Conservation (phyloP, 192 early-diverging fungal species). For the Rhizoclosmatium sp. region DNA sequence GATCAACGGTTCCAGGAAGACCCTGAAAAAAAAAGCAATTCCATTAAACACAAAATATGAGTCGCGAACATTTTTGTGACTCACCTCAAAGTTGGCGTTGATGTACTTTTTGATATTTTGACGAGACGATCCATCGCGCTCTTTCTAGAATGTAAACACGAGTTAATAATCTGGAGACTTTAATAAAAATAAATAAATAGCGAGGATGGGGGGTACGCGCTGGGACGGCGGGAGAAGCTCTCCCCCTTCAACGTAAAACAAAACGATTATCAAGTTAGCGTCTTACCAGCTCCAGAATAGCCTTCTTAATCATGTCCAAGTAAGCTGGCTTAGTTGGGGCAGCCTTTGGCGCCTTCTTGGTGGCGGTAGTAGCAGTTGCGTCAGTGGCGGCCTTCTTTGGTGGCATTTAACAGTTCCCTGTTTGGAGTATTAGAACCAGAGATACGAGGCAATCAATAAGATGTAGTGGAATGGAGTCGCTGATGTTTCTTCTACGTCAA, state of each 20-base stretch:
- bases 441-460: no score
- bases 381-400: no score
- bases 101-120: slow-evolving; percentile 85
- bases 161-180: neutral
- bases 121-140: slow-evolving; percentile 69
- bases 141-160: slow-evolving; percentile 13
- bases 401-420: no score
- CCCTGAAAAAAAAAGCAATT: slow-evolving; percentile 25
- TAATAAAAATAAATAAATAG: neutral
- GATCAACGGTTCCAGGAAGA: slow-evolving; percentile 58
- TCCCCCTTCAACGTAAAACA: neutral
- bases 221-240: neutral
- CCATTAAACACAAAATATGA: slow-evolving; percentile 17
- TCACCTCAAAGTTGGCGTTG: slow-evolving; percentile 73
- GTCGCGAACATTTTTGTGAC: neutral
- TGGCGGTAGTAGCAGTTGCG: neutral
- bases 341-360: slow-evolving; percentile 15
- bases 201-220: neutral
- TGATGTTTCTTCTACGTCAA: no score
- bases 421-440: no score
- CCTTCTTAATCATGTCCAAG: slow-evolving; percentile 50
- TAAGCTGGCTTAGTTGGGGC: slow-evolving; percentile 41
- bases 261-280: neutral
- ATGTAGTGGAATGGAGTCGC: no score
- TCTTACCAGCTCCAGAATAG: slow-evolving; percentile 47